phyloP scores from a whole-genome alignment of 768 basidiomycete genomes.

The Hysterangium stoloniferum region DNA sequence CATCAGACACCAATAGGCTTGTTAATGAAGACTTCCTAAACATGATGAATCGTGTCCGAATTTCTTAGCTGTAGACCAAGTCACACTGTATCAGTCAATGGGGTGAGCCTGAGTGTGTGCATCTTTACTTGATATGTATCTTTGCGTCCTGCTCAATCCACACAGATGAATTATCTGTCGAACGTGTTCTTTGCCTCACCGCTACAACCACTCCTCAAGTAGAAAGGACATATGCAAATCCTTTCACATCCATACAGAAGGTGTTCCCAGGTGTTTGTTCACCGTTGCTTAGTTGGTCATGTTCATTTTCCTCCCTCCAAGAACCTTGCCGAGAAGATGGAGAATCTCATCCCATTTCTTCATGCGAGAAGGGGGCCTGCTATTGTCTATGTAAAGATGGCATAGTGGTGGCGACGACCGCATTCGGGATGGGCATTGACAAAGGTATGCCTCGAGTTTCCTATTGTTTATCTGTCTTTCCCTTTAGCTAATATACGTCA shows the following conservation, averaged over 20 bases:
- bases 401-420: conserved; percentile 39
- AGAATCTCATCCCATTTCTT: conserved; percentile 30
- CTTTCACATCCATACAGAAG: conserved; percentile 33
- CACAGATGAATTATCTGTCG: conserved; percentile 35
- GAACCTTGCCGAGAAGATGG: conserved; percentile 28
- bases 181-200: conserved; percentile 38
- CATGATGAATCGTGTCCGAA: conserved; percentile 36
- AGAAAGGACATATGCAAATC: conserved; percentile 36
- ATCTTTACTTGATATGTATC: conserved; percentile 8
- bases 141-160: conserved; percentile 15
- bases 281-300: conserved; percentile 33
- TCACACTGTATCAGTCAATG: conserved; percentile 42
- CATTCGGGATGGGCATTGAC: conserved; percentile 42
- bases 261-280: conserved; percentile 40
- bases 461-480: neutral
- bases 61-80: conserved; percentile 45
- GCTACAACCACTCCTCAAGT: conserved; percentile 39
- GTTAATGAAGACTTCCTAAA: conserved; percentile 38
- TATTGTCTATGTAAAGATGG: conserved; percentile 37
- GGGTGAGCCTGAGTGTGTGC: conserved; percentile 33
- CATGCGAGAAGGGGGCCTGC: conserved; percentile 31
- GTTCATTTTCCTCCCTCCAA: conserved; percentile 17
- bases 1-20: conserved; percentile 21
- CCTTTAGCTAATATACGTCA: conserved; percentile 28
- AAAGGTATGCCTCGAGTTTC: conserved; percentile 19